Base-by-base conservation (phyloP, 2,329 filamentous ascomycete species). In the Thielaviopsis populi region DNA sequence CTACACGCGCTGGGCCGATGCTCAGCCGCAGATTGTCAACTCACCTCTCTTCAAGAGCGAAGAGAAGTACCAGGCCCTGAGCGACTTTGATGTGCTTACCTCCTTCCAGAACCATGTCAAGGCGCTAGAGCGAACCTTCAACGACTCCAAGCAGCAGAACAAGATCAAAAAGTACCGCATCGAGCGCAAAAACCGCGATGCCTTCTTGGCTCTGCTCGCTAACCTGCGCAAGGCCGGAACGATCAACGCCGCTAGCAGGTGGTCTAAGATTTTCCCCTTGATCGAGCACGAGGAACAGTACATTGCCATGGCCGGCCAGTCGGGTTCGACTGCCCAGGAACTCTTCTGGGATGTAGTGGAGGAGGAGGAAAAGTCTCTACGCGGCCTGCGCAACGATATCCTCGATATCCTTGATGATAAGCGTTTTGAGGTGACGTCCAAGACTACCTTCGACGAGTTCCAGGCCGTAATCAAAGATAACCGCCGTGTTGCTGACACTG, bases 21-120 rank as follows among this genome's bases (percentile, higher is more conserved):
- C 91, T 58, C 89, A 95, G 73, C 82, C 83, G 68, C 83, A 88
- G 70, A 88, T 99, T 69, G 33, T 30, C 19, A 40, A 24, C 42
- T 27, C 62, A 5, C 41, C 59, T 27, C n/a, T n/a, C 27, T 61
- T 62, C 22, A 84, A 89, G 71, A 83, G 83, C 62, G 89, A 95
- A 69, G 84, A 88, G 71, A 94, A 89, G 77, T 96, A 95, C 78
- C 84, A 89, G 74, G 78, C 85, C 70, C 83, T 99, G 69, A 91
- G 80, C 76, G 90, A 91, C 72, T 87, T 89, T 75, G 94, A 99
- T 74, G 84, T 97, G 72, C 80, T 99, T 76, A 91, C 84, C 71
- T 88, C 88, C 66, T 99, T 97, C 74, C 91, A 97, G 76, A 90
- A 88, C 71, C 92, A 97, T 72, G 94, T 97, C 78, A 96, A 95